phyloP scores from a whole-genome alignment of 768 basidiomycete species.

The Mycena belliarum region DNA sequence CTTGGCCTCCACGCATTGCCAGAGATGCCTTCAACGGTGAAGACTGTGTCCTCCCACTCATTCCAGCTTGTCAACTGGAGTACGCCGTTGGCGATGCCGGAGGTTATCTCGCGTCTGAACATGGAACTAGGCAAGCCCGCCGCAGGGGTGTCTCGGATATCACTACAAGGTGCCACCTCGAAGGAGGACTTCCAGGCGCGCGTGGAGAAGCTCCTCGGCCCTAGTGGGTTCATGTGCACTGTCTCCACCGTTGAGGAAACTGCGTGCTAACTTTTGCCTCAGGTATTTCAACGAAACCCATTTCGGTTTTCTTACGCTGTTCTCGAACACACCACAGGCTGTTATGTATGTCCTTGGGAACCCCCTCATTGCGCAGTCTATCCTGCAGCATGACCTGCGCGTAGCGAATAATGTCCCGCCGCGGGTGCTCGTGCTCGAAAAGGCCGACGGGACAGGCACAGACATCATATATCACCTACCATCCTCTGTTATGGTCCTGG shows the following conservation, averaged over 20 bases:
- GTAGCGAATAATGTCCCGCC: slow-evolving; percentile 47
- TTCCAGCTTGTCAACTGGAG: slow-evolving; percentile 45
- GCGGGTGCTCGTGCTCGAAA: slow-evolving; percentile 44
- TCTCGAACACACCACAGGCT: slow-evolving; percentile 30
- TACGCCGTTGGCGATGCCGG: slow-evolving; percentile 38
- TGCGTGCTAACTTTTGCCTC: too few relatives aligned
- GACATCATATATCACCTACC: slow-evolving; percentile 49
- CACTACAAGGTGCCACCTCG: slow-evolving; percentile 27
- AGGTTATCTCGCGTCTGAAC: slow-evolving; percentile 49
- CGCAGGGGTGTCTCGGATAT: slow-evolving; percentile 21
- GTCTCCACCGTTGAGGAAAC: too few relatives aligned
- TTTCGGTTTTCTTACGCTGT: slow-evolving; percentile 40
- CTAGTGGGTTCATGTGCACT: slow-evolving; percentile 49
- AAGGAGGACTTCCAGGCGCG: slow-evolving; percentile 39
- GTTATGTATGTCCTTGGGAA: slow-evolving; percentile 52
- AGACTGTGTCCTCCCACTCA: slow-evolving; percentile 35
- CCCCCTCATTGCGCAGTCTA: slow-evolving; percentile 48
- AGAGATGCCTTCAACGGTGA: too few relatives aligned
- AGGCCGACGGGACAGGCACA: slow-evolving; percentile 38
- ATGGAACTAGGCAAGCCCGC: slow-evolving; percentile 42
- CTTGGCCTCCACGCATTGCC: too few relatives aligned
- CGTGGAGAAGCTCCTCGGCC: slow-evolving; percentile 32
- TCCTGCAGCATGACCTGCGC: slow-evolving; percentile 42
- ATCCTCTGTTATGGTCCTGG: slow-evolving; percentile 42
- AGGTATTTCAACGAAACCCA: slow-evolving; percentile 45